Conservation (phyloP, 306 rosid genomes). For the Fagus crenata region DNA sequence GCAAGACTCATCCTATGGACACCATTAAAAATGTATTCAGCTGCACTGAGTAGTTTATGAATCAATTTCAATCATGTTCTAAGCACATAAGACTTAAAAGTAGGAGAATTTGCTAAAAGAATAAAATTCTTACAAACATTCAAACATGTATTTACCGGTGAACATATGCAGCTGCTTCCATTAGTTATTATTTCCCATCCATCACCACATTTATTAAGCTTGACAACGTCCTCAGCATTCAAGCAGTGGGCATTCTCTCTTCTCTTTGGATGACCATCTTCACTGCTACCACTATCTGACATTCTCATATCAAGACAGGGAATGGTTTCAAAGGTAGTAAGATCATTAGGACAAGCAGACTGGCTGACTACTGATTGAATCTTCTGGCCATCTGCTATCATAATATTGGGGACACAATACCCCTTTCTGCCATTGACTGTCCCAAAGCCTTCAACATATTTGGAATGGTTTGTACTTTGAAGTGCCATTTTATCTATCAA, state of each 20-base stretch:
- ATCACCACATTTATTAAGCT: constrained; percentile 60
- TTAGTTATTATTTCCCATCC: constrained; percentile 45
- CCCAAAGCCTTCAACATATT: constrained; percentile 28
- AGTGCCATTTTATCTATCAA: constrained; percentile 42
- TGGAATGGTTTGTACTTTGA: constrained; percentile 36
- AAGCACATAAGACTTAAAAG: not conserved
- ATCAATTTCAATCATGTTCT: constrained; percentile 3
- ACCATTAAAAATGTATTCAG: constrained; percentile 30
- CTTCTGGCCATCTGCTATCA: constrained; percentile 52
- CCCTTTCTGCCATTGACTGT: constrained; percentile 53
- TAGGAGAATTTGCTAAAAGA: constrained; percentile 27
- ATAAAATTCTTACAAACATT: constrained; percentile 15
- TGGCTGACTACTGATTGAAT: constrained; percentile 34
- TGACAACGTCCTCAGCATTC: constrained; percentile 59
- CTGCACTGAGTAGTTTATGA: constrained; percentile 13
- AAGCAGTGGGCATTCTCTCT: constrained; percentile 54
- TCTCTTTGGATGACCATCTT: constrained; percentile 32
- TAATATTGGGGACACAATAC: constrained; percentile 62
- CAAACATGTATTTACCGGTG: constrained; percentile 46
- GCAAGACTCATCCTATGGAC: constrained; percentile 62
- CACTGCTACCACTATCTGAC: constrained; percentile 30
- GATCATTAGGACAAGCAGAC: constrained; percentile 51
- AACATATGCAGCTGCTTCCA: constrained; percentile 48
- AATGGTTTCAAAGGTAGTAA: constrained; percentile 49
- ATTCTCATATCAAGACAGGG: constrained; percentile 38